A percentile compares a stretch with the other conserved stretches of the same genome.
These are phyloP conservation scores for Lodderomyces margitis DNA, from an alignment of 1,139 yeast species.

Conservation along the genomic window DNA sequence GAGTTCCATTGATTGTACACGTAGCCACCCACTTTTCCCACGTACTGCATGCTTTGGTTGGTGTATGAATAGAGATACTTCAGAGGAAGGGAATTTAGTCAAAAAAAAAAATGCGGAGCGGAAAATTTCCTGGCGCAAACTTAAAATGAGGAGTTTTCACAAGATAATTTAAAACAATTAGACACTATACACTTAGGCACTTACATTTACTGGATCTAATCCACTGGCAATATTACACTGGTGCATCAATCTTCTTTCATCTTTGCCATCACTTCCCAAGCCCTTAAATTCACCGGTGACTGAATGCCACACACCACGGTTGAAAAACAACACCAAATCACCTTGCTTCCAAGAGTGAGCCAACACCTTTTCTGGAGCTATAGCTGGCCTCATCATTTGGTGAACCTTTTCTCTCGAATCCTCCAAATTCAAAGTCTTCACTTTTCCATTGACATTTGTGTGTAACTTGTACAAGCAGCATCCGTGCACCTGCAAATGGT, in stretches of 20 bases:
- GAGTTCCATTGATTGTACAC: conserved; percentile 98
- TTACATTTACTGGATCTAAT: conserved; percentile 49
- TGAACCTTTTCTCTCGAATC: conserved; percentile 73
- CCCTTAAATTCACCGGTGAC: conserved; percentile 82
- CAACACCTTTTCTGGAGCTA: conserved; percentile 67
- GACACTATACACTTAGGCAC: not conserved
- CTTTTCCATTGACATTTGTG: conserved; percentile 53
- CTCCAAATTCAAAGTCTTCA: conserved; percentile 51
- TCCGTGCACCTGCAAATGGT: conserved; percentile 82
- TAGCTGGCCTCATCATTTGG: conserved; percentile 80
- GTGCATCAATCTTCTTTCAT: conserved; percentile 83
- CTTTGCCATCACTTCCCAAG: conserved; percentile 43
- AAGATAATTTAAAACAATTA: not conserved
- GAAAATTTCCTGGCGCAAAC: conserved; percentile 1
- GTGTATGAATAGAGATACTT: not conserved
- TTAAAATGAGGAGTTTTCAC: not conserved
- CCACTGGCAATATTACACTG: conserved; percentile 91
- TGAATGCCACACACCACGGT: conserved; percentile 87
- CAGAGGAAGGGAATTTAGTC: not conserved
- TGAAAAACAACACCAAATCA: conserved; percentile 79
- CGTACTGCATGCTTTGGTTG: conserved; percentile 72
- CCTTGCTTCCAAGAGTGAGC: conserved; percentile 83
- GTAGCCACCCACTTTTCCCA: conserved; percentile 90
- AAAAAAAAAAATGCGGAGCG: conserved; percentile 2
- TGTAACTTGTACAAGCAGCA: conserved; percentile 73